Conservation (phyloP, 164 flowering plant species). For the Liriodendron chinense region DNA sequence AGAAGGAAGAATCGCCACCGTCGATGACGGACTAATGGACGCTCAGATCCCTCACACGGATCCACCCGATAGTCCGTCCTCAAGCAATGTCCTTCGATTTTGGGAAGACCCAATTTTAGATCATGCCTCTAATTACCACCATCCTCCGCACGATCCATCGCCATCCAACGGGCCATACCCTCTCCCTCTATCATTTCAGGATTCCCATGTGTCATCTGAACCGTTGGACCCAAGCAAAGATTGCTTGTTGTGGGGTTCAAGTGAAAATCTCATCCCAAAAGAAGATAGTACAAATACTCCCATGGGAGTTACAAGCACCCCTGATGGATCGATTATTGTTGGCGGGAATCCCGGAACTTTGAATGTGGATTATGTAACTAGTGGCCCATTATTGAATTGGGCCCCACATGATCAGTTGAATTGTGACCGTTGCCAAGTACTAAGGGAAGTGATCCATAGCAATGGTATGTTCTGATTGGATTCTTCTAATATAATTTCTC, state of each 20-base stretch:
- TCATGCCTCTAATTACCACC: too few relatives aligned
- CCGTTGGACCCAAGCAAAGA: background rate
- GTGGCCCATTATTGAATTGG: background rate
- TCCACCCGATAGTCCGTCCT: background rate
- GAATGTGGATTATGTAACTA: background rate
- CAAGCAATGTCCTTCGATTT: conserved; percentile 1
- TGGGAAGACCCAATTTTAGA: conserved; percentile 1
- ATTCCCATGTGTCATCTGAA: background rate
- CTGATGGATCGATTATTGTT: background rate
- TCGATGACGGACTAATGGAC: background rate
- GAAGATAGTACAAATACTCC: background rate
- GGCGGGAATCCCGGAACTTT: background rate
- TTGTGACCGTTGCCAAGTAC: background rate
- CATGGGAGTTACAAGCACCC: background rate
- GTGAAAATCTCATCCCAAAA: background rate
- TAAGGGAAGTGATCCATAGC: conserved; percentile 8
- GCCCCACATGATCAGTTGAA: conserved; percentile 1
- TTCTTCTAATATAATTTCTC: too few relatives aligned
- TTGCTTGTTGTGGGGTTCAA: background rate
- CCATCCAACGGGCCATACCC: background rate
- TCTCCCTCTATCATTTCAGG: background rate
- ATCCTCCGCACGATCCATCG: background rate
- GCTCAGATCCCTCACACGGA: background rate
- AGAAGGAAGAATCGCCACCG: background rate
- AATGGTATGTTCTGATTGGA: background rate